Evolutionary conservation across 768 basidiomycete species (phyloP), one percentile per base, ranked within the genome.

Genomic region (Pisolithus albus): DNA sequence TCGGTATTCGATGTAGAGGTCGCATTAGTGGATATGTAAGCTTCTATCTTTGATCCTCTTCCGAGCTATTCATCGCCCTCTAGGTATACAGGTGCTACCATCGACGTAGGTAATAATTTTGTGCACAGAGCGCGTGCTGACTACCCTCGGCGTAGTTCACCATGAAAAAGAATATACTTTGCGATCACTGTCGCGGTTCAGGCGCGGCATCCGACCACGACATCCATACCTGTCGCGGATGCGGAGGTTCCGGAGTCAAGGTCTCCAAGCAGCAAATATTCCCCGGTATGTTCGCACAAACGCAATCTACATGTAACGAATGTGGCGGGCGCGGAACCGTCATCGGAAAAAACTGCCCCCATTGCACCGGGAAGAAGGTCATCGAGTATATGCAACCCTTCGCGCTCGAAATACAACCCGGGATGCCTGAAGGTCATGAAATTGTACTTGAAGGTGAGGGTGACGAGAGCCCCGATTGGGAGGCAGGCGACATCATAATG

Each of bases 391-490:
- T 80, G 43, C 88, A 85, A 59, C 82, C 82, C 42, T 87, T 93
- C 57, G 92, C 88, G 2, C 77, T 98, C 21, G 91, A 96, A 43
- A 80, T 97, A 45, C 77, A 82, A 11, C 80, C 82, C 5, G 96
- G 96, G 16, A 88, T 90, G 74, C 90, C 94, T 0, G 96, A 99
- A 62, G 92, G 89, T 1, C 84, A 89, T 61, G 91, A 99, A 66
- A 80, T 94, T 36, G 78, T 94, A 1, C 97, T 93, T 53, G 91
- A 96, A 59, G 92, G 92, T n/a, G 94, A 97, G 65, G 88, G 89
- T 42, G 96, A 98, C 64, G 94, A 99, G 71, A 88, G 77, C 51
- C 91, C 92, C 3, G 96, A 98, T 59, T 96, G 88, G 88, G 93
- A 95, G 61, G 74, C 96, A 6, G 96, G 96, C 7, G 94, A 99